Evolutionary conservation across 768 basidiomycete species (phyloP), one percentile per base, ranked within the genome.

Genomic region (Mrakia gelida): DNA sequence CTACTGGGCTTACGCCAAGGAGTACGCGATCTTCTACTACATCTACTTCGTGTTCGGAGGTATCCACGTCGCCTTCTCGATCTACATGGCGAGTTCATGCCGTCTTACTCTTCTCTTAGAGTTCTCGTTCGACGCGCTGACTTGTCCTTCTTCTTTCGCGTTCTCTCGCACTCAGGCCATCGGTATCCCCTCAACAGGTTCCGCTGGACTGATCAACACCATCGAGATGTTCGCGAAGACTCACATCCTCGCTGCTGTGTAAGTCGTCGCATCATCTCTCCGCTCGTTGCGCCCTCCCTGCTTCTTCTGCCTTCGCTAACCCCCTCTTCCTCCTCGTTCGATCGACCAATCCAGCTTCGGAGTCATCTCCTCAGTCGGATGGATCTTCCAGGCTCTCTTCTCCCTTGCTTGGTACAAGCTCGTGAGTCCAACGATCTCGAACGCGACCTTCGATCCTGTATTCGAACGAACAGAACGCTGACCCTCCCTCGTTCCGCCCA

Each of bases 1-100:
- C 83, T 98, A 98, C 87, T 95, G 97, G 81, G 95, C 93, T 75
- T 96, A 94, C 87, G 93, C 94, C 91, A 96, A 97, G 89, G 95
- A 91, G 82, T 83, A 87, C 76, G 89, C 94, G 4, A 85, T 95
- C 83, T 96, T 95, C 86, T 96, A 92, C 86, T 96, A 75, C 73
- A 15, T 71, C 38, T 78, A 73, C 72, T 68, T 63, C n/a, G 34
- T 65, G 8, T 79, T 75, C 32, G 78, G 56, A 0, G 73, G 78
- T 10, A 70, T 75, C 59, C 74, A 75, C 78, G 67, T 78, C 32
- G 45, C 52, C 18, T 75, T 67, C 75, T 71, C 74, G 1, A 26
- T 59, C 41, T 72, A 77, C 68, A 71, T 62, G 59, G 75, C 61
- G 4, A 16, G 62, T 65, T 15, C 32, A n/a, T 26, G 0, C 21